Base-by-base conservation (phyloP, 164 flowering plant species). In the Paratinospora sagittata region DNA sequence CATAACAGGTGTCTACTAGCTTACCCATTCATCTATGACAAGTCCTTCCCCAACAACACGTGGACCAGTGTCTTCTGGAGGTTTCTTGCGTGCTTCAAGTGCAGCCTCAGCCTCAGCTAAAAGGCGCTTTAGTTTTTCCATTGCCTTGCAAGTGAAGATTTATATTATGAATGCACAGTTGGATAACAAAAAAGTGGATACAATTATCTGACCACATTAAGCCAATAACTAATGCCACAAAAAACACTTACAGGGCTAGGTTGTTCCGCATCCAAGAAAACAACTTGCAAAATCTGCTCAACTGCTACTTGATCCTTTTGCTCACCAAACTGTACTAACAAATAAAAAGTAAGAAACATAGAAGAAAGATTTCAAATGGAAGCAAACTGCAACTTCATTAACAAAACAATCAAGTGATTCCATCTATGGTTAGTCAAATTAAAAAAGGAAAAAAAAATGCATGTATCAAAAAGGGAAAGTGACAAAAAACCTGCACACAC, bases 31-130 rank as follows among this genome's bases (percentile, higher is more conserved):
- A 79, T 92, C 97, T 41, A 94, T 94, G n/a, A 94, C 97, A 72
- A 90, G 92, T 62, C 96, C 97, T 82, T 94, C 97, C 27, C 97
- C 98, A 66, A 87, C 86, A 71, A 86, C 82, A 41, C 80, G 81
- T 0, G 90, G 91, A 27, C 97, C 93, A 16, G 85, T 74, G n/a
- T 90, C 93, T 67, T 80, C 86, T 52, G 85, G 93, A 73, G 97
- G 96, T 77, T 90, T 94, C 84, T 92, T 94, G 10, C 89, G 88
- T 13, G 87, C 72, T 76, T 94, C 98, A 21, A 85, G 69, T 37
- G 87, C 95, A 57, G 95, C 92, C 72, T 94, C 98, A 24, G 98
- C 98, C 79, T 94, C 98, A 26, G 97, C 93, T 78, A 94, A 76
- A 65, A 83, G 92, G 13, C 93, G 92, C 60, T 87, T 89, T 72